Evolutionary conservation across 768 basidiomycete species (phyloP), one percentile per base, ranked within the genome.

Genomic region (Trametes cingulata): DNA sequence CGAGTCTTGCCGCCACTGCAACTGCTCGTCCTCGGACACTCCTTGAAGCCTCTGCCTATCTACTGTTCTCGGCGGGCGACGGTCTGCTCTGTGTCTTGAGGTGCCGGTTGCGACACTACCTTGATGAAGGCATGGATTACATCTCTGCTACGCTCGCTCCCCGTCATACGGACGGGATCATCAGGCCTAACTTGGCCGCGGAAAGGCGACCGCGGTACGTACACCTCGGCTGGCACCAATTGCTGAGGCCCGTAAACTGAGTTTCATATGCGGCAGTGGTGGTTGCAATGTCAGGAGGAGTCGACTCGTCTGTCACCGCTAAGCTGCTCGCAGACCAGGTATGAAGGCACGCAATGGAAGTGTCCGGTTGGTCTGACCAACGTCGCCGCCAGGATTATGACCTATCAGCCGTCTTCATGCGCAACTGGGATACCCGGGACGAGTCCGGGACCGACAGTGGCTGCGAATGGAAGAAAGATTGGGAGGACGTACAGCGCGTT

Each of bases 381-480:
- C 41, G 27, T 22, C 2, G n/a, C n/a, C 19, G 25, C 22, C 61
- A 93, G 89, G 87, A 90, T 61, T 90, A 85, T 64, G 86, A 94
- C 68, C 78, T 96, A 1, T 89, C 90, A 40, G 93, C 93, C 4
- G 82, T 97, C 0, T 98, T 88, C 73, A 98, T 98, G 95, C 84
- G 93, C 20, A 98, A 98, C 60, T 98, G 95, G 95, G 91, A 93
- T 66, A 89, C 88, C 2, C 80, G 87, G 40, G 91, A 94, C 68
- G 93, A 95, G 74, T 84, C 80, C 24, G 88, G 84, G 17, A 82
- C 85, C 0, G 90, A 90, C 68, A 79, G 77, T n/a, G 90, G 91
- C 3, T 98, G 95, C 66, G 92, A 95, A 72, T 98, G 95, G 95
- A 89, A 98, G 74, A 88, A 86, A 60, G 95, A 98, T 67, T 97